Conservation (phyloP, 257 asterid genomes). For the Jaltomata sinuosa region DNA sequence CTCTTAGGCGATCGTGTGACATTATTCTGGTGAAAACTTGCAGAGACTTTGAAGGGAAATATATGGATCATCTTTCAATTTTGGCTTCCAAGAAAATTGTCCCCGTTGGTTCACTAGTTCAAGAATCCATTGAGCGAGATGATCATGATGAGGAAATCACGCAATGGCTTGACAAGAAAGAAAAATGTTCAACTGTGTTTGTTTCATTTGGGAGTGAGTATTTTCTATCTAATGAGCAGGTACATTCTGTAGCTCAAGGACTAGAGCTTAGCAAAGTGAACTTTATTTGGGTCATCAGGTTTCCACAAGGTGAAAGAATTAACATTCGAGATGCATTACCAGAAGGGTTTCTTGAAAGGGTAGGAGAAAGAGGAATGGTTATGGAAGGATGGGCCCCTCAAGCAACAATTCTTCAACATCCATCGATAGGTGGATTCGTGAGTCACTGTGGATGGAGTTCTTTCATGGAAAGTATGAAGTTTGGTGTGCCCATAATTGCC, state of each 20-base stretch:
- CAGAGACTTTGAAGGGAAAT: conserved; percentile 28
- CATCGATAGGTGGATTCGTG: not conserved
- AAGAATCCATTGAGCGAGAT: conserved; percentile 6
- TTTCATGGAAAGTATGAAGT: conserved; percentile 12
- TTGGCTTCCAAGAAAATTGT: conserved; percentile 23
- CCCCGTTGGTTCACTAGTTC: conserved; percentile 32
- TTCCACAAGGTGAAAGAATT: conserved; percentile 18
- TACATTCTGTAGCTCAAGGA: conserved; percentile 23
- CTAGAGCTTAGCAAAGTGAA: conserved; percentile 30
- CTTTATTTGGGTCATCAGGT: conserved; percentile 47
- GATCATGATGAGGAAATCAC: conserved; percentile 3
- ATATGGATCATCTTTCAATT: conserved; percentile 9
- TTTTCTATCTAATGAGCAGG: conserved; percentile 27
- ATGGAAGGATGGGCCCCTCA: conserved; percentile 32
- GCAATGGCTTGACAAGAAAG: conserved; percentile 25
- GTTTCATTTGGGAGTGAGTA: conserved; percentile 47
- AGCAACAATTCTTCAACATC: conserved; percentile 12
- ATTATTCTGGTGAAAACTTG: conserved; percentile 27
- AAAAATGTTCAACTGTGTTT: conserved; percentile 15
- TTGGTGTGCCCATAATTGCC: conserved; percentile 25
- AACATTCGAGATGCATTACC: conserved; percentile 15
- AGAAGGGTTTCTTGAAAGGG: conserved; percentile 15
- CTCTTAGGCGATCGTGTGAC: not conserved
- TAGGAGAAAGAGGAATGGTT: conserved; percentile 13
- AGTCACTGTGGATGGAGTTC: conserved; percentile 16